A percentile compares a stretch with the other conserved stretches of the same genome.
phyloP scores from a whole-genome alignment of 2,329 filamentous ascomycete genomes.

The Penicillium freii region DNA sequence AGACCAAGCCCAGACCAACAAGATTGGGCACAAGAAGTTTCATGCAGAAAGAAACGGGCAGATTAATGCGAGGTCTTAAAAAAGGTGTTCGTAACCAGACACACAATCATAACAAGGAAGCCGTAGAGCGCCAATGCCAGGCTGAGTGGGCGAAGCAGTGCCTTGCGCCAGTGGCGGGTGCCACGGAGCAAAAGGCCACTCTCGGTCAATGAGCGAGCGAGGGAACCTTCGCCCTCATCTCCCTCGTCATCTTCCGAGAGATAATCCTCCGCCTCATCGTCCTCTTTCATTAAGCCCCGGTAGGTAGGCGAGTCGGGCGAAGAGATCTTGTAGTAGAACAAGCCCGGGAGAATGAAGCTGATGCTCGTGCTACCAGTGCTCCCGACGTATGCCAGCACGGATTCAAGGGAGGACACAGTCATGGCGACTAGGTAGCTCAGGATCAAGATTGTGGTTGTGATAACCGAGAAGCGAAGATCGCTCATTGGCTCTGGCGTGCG shows the following conservation, averaged over 20 bases:
- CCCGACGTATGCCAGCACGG: slow-evolving; percentile 91
- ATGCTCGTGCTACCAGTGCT: slow-evolving; percentile 93
- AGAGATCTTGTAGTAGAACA: slow-evolving; percentile 99
- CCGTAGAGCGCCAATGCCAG: slow-evolving; percentile 80
- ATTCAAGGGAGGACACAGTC: slow-evolving; percentile 83
- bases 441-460: slow-evolving; percentile 83
- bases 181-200: slow-evolving; percentile 59
- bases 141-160: slow-evolving; percentile 66
- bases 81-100: slow-evolving; percentile 80
- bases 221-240: slow-evolving; percentile 37
- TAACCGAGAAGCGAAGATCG: slow-evolving; percentile 81
- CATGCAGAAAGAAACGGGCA: background rate
- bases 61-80: slow-evolving; percentile 64
- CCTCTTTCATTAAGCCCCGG: slow-evolving; percentile 82
- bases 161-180: slow-evolving; percentile 63
- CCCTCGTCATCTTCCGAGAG: slow-evolving; percentile 44
- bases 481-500: slow-evolving; percentile 65
- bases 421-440: slow-evolving; percentile 84
- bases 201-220: slow-evolving; percentile 51
- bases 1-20: background rate
- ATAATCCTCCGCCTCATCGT: slow-evolving; percentile 67
- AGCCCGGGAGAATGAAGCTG: slow-evolving; percentile 89
- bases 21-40: background rate
- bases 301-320: slow-evolving; percentile 83
- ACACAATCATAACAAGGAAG: slow-evolving; percentile 82